Base-by-base conservation (phyloP, 2,329 filamentous ascomycete species). In the Fusarium denticulatum region DNA sequence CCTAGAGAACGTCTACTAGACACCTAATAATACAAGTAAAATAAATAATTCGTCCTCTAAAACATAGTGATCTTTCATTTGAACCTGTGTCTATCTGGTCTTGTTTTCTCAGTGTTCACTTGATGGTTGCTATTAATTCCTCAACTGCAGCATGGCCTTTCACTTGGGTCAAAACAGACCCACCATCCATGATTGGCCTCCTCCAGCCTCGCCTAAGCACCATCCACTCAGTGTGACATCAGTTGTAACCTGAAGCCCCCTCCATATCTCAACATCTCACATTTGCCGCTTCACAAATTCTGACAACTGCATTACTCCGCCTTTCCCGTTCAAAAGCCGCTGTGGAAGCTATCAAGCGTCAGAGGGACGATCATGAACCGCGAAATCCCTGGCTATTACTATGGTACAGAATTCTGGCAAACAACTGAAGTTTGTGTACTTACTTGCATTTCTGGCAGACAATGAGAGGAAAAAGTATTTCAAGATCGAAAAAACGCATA, bases 391-490 rank as follows among this genome's bases (percentile, higher is more conserved):
- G 88, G 88, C 4, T 88, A 86, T 69, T 90, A 88, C 73, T 90
- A 83, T 76, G 88, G 88, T 89, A 22, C 1, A 9, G 4, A 15
- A n/a, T 36, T 32, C 50, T 6, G 50, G 36, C 50, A 30, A 18
- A 28, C 15, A 8, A 26, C 36, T 18, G 24, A 55, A 55, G 15
- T 40, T 39, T 30, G 22, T 26, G 32, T 55, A 55, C 34, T 55
- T 30, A 43, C 60, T 70, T 28, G 60, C 26, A 36, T 37, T 22
- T 3, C 20, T 18, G 3, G 3, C 13, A 90, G 89, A 91, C 68
- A 58, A 80, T 20, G 85, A 86, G 47, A 92, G 89, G 79, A 87
- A 86, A 42, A 91, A 89, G 72, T 94, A 93, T 77, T 94, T 93
- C 81, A 91, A 89, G 75, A 88, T 93, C 56, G 88, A 92, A 78